Evolutionary conservation across 495 filamentous ascomycete species (phyloP).

Genomic region (Sordaria brevicollis): DNA sequence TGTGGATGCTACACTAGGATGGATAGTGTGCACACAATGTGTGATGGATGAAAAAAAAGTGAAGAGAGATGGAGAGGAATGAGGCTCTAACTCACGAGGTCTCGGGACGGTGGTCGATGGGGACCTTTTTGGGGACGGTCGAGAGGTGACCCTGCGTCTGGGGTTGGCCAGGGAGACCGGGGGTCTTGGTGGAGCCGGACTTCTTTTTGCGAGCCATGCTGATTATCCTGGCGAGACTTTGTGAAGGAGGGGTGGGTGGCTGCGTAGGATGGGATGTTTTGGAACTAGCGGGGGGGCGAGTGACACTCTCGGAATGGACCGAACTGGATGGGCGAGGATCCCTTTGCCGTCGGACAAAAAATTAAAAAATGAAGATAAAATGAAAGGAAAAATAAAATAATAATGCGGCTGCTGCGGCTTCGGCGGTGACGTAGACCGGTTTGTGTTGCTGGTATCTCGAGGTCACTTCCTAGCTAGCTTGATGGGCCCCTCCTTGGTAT

Average conservation of each 20-base stretch:
- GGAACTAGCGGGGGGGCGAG: background rate
- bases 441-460: background rate
- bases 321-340: background rate
- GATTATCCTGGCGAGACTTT: background rate
- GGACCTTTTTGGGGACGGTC: background rate
- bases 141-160: background rate
- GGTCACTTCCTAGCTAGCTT: background rate
- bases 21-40: background rate
- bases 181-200: background rate
- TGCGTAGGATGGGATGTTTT: background rate
- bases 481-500: background rate
- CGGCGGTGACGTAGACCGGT: background rate
- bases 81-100: conserved; percentile 15
- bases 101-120: conserved; percentile 19
- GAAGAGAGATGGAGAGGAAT: background rate
- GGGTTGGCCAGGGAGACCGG: background rate
- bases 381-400: background rate
- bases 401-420: background rate
- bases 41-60: background rate
- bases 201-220: background rate
- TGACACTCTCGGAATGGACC: background rate
- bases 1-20: background rate
- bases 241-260: background rate
- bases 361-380: background rate
- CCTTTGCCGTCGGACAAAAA: background rate